A percentile compares a stretch with the other conserved stretches of the same genome.
Evolutionary conservation across 768 basidiomycete genomes (phyloP).

Genomic region (Suillus americanus): DNA sequence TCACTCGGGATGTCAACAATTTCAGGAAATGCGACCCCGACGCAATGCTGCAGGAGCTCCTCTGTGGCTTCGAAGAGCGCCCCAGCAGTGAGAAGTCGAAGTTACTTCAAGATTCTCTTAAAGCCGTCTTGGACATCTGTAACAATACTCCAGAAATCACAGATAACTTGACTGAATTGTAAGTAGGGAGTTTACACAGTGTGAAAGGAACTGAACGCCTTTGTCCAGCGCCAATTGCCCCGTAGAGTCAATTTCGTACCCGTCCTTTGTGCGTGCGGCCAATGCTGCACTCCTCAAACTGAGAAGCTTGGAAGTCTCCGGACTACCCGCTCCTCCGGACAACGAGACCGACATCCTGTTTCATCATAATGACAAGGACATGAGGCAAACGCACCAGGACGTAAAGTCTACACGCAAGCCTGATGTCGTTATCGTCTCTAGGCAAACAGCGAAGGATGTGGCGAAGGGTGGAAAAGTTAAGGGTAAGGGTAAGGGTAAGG

Average conservation of each 20-base stretch:
- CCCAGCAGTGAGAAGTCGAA: neutral
- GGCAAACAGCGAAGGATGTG: neutral
- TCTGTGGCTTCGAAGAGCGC: neutral
- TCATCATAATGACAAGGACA: neutral
- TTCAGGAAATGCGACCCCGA: neutral
- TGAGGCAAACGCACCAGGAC: neutral
- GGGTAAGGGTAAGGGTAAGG: neutral
- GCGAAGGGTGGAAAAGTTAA: no score
- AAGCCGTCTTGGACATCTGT: neutral
- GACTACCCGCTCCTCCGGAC: neutral
- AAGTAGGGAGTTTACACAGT: neutral
- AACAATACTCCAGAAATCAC: neutral
- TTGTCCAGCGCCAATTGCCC: neutral
- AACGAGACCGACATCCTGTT: neutral
- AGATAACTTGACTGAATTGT: neutral
- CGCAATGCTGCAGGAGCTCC: slow-evolving; percentile 1
- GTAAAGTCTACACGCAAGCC: neutral
- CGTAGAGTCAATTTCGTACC: neutral
- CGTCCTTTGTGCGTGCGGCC: neutral
- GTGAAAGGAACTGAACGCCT: neutral
- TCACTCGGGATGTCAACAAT: neutral
- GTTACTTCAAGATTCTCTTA: neutral
- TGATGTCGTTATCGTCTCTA: neutral
- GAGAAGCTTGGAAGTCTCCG: neutral
- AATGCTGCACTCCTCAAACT: neutral